A percentile compares a stretch with the other conserved stretches of the same genome.
These are phyloP conservation scores for Termitomyces sp. DNA, from an alignment of 768 basidiomycete genomes.

Conservation along the genomic window DNA sequence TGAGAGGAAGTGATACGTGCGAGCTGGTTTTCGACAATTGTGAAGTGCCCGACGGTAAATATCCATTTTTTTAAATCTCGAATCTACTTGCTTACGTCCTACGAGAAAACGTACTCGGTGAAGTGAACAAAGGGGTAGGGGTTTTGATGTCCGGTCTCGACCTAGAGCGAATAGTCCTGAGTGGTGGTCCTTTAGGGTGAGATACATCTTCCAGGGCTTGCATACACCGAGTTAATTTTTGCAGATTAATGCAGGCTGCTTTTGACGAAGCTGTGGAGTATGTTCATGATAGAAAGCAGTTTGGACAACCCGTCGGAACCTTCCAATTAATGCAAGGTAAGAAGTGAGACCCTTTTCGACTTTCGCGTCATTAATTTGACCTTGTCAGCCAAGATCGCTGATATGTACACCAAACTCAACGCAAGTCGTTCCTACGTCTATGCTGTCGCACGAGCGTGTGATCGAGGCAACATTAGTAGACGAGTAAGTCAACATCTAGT, in stretches of 20 bases:
- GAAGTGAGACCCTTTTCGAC: constrained; percentile 12
- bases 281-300: constrained; percentile 91
- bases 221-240: constrained; percentile 6
- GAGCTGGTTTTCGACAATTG: constrained; percentile 92
- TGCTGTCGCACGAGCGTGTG: constrained; percentile 87
- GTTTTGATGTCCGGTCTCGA: constrained; percentile 96
- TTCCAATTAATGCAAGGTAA: constrained; percentile 96
- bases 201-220: constrained; percentile 10
- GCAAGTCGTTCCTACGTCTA: constrained; percentile 90
- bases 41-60: constrained; percentile 75
- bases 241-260: constrained; percentile 86
- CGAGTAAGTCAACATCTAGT: constrained; percentile 41
- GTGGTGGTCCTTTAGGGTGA: constrained; percentile 88
- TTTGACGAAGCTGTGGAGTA: constrained; percentile 87
- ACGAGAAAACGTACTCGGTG: constrained; percentile 82
- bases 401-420: constrained; percentile 93
- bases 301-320: constrained; percentile 79
- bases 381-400: constrained; percentile 66
- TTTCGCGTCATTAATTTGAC: constrained; percentile 10
- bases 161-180: constrained; percentile 85
- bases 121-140: constrained; percentile 70
- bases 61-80: constrained; percentile 6
- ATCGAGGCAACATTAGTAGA: constrained; percentile 71
- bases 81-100: constrained; percentile 7
- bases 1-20: constrained; percentile 94